These are phyloP conservation scores for Nemania sp. DNA, from an alignment of 2,329 filamentous ascomycete species.

Conservation along the genomic window DNA sequence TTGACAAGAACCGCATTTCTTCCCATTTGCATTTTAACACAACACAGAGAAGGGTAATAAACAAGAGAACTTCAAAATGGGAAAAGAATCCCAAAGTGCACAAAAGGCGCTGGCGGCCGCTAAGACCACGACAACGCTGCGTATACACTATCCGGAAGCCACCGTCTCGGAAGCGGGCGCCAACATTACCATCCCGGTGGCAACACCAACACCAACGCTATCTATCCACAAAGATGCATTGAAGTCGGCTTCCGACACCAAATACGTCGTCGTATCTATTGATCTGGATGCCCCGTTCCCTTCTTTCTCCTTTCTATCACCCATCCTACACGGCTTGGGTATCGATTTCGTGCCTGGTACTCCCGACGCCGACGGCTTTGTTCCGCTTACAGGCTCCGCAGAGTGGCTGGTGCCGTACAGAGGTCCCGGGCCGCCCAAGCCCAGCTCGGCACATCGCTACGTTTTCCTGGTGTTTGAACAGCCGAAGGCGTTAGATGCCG, in stretches of 20 bases:
- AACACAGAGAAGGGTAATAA: not conserved
- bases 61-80: constrained; percentile 2
- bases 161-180: constrained; percentile 14
- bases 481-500: constrained; percentile 12
- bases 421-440: constrained; percentile 18
- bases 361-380: constrained; percentile 21
- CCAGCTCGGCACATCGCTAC: constrained; percentile 23
- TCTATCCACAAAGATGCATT: constrained; percentile 9
- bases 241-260: constrained; percentile 15
- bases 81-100: constrained; percentile 69
- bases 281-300: constrained; percentile 26
- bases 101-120: constrained; percentile 64
- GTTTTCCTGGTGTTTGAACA: constrained; percentile 22
- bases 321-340: constrained; percentile 23
- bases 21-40: too few species aligned
- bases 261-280: constrained; percentile 19
- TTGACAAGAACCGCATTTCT: too few species aligned
- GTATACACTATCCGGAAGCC: constrained; percentile 18
- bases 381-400: constrained; percentile 14
- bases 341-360: constrained; percentile 17
- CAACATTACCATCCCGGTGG: constrained; percentile 7
- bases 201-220: constrained; percentile 15
- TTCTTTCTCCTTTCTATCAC: constrained; percentile 15
- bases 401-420: constrained; percentile 19
- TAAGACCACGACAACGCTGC: constrained; percentile 12